These are phyloP conservation scores for Aspergillus affinis DNA, from an alignment of 495 filamentous ascomycete genomes.

Conservation along the genomic window DNA sequence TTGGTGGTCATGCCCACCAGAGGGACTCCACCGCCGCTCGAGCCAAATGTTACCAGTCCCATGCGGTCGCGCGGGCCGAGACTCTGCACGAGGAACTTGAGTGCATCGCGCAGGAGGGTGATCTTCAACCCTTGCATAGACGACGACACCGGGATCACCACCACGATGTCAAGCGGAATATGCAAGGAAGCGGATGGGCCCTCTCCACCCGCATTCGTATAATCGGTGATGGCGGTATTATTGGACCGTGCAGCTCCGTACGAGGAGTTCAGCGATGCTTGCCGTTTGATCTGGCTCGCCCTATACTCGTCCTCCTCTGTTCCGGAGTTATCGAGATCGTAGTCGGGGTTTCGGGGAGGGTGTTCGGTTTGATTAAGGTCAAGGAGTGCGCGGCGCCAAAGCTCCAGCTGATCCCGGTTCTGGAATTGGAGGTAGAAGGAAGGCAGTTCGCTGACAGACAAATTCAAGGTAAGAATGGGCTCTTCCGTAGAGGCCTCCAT, in stretches of 20 bases:
- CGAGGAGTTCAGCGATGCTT: slow-evolving; percentile 84
- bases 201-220: slow-evolving; percentile 62
- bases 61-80: slow-evolving; percentile 95
- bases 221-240: slow-evolving; percentile 51
- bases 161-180: slow-evolving; percentile 92
- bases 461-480: slow-evolving; percentile 81
- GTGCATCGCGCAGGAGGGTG: slow-evolving; percentile 86
- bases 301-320: slow-evolving; percentile 92
- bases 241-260: slow-evolving; percentile 62
- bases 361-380: slow-evolving; percentile 71
- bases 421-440: slow-evolving; percentile 94
- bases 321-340: slow-evolving; percentile 76
- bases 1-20: slow-evolving; percentile 98
- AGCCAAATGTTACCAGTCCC: slow-evolving; percentile 97
- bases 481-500: slow-evolving; percentile 78
- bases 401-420: slow-evolving; percentile 78
- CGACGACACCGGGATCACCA: slow-evolving; percentile 95
- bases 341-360: slow-evolving; percentile 64
- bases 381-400: slow-evolving; percentile 85
- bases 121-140: slow-evolving; percentile 99
- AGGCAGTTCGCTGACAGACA: slow-evolving; percentile 93
- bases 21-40: slow-evolving; percentile 87
- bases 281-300: slow-evolving; percentile 66
- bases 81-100: slow-evolving; percentile 88
- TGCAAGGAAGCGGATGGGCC: slow-evolving; percentile 67